phyloP scores from a whole-genome alignment of 129 eudicot species.

The Calendula officinalis region DNA sequence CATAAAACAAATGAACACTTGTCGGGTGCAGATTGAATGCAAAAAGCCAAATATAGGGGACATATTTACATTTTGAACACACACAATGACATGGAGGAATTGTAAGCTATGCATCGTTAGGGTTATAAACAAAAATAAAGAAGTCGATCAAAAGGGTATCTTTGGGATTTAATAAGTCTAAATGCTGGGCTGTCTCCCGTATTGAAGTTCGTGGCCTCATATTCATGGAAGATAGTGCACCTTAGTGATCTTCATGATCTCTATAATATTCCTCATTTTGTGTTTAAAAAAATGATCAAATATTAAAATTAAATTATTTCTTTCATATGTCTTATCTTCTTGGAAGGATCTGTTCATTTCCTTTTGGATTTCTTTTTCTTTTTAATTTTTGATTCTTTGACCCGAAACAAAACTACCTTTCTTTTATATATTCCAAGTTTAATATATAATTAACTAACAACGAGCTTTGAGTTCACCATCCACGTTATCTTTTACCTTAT shows the following conservation, averaged over 20 bases:
- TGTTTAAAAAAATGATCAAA: constrained; percentile 15
- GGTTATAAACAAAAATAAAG: constrained; percentile 6
- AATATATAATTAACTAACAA: constrained; percentile 6
- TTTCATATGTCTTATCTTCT: constrained; percentile 28
- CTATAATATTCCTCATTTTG: constrained; percentile 30
- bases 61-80: too few species aligned
- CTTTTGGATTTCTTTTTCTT: constrained; percentile 13
- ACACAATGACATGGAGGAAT: too few species aligned
- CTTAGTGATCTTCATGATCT: constrained; percentile 75
- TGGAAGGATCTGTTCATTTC: background rate
- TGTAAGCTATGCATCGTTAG: too few species aligned
- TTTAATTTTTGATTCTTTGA: constrained; percentile 36
- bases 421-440: constrained; percentile 13
- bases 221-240: constrained; percentile 40
- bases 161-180: constrained; percentile 2
- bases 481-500: constrained; percentile 13
- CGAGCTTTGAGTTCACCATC: constrained; percentile 7
- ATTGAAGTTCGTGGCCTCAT: constrained; percentile 24
- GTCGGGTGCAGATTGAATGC: too few species aligned
- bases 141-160: constrained; percentile 21
- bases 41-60: too few species aligned
- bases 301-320: constrained; percentile 9
- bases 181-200: constrained; percentile 39
- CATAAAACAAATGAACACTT: too few species aligned
- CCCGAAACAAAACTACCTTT: constrained; percentile 14